Conservation (phyloP, 192 early-diverging fungal genomes). For the Linnemannia exigua region DNA sequence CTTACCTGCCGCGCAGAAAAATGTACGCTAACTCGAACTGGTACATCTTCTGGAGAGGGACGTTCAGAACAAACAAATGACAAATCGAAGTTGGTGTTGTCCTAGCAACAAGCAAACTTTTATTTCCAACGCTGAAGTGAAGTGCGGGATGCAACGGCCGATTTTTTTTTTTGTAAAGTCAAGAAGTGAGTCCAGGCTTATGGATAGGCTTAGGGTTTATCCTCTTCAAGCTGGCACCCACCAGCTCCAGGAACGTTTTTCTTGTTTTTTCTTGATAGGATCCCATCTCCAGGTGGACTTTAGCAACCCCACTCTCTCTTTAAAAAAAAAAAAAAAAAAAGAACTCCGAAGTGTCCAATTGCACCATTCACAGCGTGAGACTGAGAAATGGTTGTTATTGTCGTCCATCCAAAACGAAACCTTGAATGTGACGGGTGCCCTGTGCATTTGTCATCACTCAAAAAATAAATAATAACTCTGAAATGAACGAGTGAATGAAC, state of each 20-base stretch:
- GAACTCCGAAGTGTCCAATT: background rate
- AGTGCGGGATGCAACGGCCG: too few relatives aligned
- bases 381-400: background rate
- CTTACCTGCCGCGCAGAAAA: too few relatives aligned
- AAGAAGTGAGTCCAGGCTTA: too few relatives aligned
- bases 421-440: conserved; percentile 8
- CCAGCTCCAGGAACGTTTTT: background rate
- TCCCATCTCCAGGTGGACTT: background rate
- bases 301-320: background rate
- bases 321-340: background rate
- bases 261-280: background rate
- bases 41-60: too few relatives aligned
- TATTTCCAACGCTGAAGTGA: too few relatives aligned
- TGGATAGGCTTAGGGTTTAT: background rate
- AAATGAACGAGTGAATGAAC: background rate
- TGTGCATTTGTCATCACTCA: background rate
- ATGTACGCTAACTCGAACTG: too few relatives aligned
- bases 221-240: background rate
- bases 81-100: too few relatives aligned
- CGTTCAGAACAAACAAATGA: too few relatives aligned
- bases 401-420: background rate
- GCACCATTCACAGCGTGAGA: background rate
- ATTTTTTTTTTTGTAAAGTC: too few relatives aligned
- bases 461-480: too few relatives aligned
- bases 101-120: too few relatives aligned